Conservation (phyloP, 176 grass and related monocot species). For the Elymus sibiricus region DNA sequence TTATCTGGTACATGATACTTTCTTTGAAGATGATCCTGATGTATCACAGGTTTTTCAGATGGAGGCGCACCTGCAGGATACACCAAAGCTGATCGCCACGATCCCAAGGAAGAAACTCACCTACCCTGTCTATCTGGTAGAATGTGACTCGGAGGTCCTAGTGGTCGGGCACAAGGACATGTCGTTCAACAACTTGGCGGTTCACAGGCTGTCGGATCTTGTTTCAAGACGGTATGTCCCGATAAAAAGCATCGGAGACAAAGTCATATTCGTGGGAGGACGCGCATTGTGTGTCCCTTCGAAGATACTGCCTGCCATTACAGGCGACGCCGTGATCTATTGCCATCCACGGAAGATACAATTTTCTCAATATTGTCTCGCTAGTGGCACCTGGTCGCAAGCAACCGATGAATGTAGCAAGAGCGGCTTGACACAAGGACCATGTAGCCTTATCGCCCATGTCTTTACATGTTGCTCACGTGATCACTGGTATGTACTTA, state of each 20-base stretch:
- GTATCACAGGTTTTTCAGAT: neutral
- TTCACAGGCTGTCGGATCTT: constrained; percentile 1
- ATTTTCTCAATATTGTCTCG: neutral
- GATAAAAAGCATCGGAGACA: neutral
- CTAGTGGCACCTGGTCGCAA: neutral
- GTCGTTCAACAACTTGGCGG: neutral
- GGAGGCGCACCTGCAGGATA: neutral
- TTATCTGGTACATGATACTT: neutral
- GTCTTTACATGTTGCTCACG: too few species aligned
- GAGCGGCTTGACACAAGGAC: neutral
- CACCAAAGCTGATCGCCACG: neutral
- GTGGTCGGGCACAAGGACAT: neutral
- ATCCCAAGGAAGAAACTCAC: neutral
- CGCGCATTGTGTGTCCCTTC: neutral
- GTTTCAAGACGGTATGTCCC: neutral
- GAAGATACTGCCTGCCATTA: neutral
- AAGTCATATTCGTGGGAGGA: neutral
- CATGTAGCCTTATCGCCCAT: neutral
- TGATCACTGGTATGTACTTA: too few species aligned
- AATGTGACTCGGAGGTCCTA: neutral
- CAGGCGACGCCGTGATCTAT: constrained; percentile 20
- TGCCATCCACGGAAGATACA: neutral
- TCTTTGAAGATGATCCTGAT: too few species aligned
- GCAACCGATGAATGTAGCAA: constrained; percentile 2
- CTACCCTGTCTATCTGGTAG: neutral